Evolutionary conservation across 2,329 filamentous ascomycete genomes (phyloP).

Genomic region (Diaporthe amygdali): DNA sequence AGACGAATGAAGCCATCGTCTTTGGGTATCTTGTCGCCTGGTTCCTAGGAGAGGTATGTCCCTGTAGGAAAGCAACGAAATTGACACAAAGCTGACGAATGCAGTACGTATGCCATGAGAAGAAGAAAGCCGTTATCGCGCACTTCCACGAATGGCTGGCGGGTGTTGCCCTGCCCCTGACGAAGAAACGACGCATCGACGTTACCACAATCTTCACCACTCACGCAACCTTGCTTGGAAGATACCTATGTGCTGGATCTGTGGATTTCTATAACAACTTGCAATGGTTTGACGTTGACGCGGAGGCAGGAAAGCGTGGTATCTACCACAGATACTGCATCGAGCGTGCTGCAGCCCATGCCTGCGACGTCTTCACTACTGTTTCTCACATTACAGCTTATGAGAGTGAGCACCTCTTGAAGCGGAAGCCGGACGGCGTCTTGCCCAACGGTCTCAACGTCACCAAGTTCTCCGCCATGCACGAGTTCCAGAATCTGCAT

Average conservation of each 20-base stretch:
- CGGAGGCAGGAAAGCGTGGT: conserved; percentile 94
- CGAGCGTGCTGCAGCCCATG: conserved; percentile 89
- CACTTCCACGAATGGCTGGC: conserved; percentile 99
- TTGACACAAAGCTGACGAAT: conserved; percentile 28
- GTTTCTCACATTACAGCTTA: conserved; percentile 99
- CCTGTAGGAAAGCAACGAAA: background rate
- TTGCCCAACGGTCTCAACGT: conserved; percentile 97
- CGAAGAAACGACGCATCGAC: conserved; percentile 93
- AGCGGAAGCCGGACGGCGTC: conserved; percentile 96
- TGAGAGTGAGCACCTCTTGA: conserved; percentile 95
- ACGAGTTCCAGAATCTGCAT: conserved; percentile 98
- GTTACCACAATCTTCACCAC: conserved; percentile 99
- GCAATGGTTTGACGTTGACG: conserved; percentile 94
- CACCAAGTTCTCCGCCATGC: conserved; percentile 96
- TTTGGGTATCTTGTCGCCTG: conserved; percentile 97
- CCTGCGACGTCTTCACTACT: conserved; percentile 96
- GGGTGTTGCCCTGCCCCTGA: conserved; percentile 88
- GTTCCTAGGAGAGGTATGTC: conserved; percentile 92
- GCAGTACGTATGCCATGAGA: conserved; percentile 93
- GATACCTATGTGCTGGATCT: conserved; percentile 95
- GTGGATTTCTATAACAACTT: conserved; percentile 99
- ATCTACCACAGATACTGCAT: conserved; percentile 99
- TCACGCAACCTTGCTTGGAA: conserved; percentile 91
- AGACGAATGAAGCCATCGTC: conserved; percentile 97
- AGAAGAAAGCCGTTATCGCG: conserved; percentile 88